Conservation (phyloP, 257 asterid species). For the Solanum arcanum region DNA sequence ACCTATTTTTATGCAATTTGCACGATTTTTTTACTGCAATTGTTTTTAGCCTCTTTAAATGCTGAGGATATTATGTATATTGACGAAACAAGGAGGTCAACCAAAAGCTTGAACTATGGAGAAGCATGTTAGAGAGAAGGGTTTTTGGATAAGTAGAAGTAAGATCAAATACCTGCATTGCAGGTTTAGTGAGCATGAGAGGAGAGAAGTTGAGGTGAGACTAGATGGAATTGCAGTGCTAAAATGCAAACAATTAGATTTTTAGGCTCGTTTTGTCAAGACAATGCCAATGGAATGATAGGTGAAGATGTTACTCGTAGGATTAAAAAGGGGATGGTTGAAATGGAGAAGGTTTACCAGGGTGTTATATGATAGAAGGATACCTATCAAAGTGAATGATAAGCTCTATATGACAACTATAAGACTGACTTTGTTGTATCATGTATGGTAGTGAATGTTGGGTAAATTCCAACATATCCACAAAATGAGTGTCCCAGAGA, state of each 20-base stretch:
- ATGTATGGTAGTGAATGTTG: background rate
- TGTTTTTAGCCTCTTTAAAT: background rate
- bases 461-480: background rate
- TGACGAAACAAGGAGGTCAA: background rate
- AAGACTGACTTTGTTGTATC: background rate
- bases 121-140: background rate
- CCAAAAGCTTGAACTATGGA: background rate
- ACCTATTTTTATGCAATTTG: background rate
- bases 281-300: background rate
- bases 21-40: background rate
- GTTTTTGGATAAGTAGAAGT: background rate
- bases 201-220: background rate
- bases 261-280: background rate
- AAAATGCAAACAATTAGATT: background rate
- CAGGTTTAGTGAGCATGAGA: background rate
- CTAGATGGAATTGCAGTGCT: background rate
- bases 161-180: background rate
- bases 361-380: background rate
- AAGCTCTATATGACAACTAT: background rate
- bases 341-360: background rate
- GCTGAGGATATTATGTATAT: background rate
- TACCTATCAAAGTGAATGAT: background rate
- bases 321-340: background rate
- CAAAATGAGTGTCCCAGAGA: background rate
- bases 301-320: background rate